Percentiles rank a stretch among this genome's conserved stretches.
Evolutionary conservation across 1,284 basidiomycete genomes (phyloP).

Genomic region (Clitocybe nebularis): DNA sequence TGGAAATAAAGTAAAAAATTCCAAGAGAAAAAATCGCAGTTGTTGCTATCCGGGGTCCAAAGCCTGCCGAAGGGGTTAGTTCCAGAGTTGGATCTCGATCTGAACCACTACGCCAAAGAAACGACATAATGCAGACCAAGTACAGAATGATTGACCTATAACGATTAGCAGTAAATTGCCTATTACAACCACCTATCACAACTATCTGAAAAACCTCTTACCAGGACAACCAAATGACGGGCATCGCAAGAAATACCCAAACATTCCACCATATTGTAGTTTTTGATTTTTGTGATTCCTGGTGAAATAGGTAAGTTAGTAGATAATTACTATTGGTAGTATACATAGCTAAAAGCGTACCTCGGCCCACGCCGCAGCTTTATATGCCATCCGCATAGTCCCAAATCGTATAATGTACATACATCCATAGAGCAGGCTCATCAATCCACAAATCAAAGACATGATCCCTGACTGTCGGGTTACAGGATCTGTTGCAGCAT

Average conservation of each 20-base stretch:
- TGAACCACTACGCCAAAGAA: conserved; percentile 69
- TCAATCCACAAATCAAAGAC: conserved; percentile 64
- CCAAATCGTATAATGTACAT: conserved; percentile 74
- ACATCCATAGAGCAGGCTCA: conserved; percentile 74
- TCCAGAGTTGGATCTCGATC: not conserved
- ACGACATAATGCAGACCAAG: conserved; percentile 62
- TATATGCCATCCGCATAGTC: conserved; percentile 75
- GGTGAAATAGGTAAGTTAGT: not conserved
- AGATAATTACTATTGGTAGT: not conserved
- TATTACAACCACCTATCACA: not conserved
- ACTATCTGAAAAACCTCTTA: conserved; percentile 19
- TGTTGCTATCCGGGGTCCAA: not conserved
- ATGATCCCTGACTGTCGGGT: conserved; percentile 64
- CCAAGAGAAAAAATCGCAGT: not conserved
- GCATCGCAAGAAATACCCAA: conserved; percentile 74
- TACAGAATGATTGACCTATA: conserved; percentile 70
- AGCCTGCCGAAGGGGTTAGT: not conserved
- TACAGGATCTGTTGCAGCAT: conserved; percentile 58
- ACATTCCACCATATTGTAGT: conserved; percentile 75
- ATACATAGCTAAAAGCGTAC: conserved; percentile 30
- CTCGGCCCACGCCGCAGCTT: conserved; percentile 74
- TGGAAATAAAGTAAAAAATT: not conserved
- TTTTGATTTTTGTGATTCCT: conserved; percentile 67
- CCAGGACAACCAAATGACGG: conserved; percentile 74
- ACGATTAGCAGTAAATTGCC: conserved; percentile 36